These are phyloP conservation scores for Grosmannia huntii DNA, from an alignment of 2,329 filamentous ascomycete genomes.

Conservation along the genomic window DNA sequence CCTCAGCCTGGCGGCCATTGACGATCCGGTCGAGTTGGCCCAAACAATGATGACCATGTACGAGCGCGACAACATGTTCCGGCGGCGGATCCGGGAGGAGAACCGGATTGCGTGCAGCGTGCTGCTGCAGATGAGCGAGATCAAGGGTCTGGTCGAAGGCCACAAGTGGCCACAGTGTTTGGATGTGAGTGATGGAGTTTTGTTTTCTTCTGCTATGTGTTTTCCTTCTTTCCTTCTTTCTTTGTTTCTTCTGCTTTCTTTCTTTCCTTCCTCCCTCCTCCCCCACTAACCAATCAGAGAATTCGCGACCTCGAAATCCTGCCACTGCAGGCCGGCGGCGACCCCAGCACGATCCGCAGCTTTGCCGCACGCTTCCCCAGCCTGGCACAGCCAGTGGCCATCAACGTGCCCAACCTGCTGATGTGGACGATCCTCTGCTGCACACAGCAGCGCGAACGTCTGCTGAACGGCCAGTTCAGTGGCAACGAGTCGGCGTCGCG, in stretches of 20 bases:
- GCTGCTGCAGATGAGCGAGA: constrained; percentile 47
- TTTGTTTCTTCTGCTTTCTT: background rate
- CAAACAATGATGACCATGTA: constrained; percentile 52
- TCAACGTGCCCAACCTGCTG: constrained; percentile 80
- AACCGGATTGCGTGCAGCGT: constrained; percentile 45
- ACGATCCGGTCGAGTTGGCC: constrained; percentile 47
- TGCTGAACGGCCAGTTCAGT: constrained; percentile 60
- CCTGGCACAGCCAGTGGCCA: constrained; percentile 67
- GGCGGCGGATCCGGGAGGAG: constrained; percentile 40
- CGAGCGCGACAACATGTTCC: constrained; percentile 48
- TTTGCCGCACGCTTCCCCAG: constrained; percentile 70
- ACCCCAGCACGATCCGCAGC: constrained; percentile 65
- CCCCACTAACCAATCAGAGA: constrained; percentile 28
- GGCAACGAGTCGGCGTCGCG: constrained; percentile 53
- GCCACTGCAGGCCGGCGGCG: constrained; percentile 61
- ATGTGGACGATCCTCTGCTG: constrained; percentile 91
- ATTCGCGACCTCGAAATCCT: constrained; percentile 68
- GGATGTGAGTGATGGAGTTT: constrained; percentile 34
- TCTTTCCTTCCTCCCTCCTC: background rate
- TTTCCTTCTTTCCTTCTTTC: background rate
- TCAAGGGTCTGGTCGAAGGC: constrained; percentile 42
- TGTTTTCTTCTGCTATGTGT: background rate
- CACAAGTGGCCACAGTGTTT: constrained; percentile 44
- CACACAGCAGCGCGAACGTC: constrained; percentile 59
- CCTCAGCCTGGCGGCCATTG: constrained; percentile 46